Base-by-base conservation (phyloP, 768 basidiomycete genomes). In the Pholiota microspora region DNA sequence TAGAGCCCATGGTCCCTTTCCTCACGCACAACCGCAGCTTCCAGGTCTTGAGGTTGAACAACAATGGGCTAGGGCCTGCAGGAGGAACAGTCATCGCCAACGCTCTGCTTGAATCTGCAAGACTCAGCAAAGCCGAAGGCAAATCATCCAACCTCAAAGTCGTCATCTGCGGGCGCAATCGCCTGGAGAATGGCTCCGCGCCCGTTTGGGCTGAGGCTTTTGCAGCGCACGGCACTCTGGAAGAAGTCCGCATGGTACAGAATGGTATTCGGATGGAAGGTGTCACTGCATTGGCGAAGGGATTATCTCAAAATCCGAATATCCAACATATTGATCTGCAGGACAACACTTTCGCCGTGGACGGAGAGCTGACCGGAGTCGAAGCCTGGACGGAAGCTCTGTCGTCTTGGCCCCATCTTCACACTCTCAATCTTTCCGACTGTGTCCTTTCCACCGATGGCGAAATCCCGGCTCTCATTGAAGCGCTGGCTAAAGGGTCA, bases 181-280 rank as follows among this genome's bases (percentile, higher is more conserved):
- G 97, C n/a, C 77, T 98, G 32, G 94, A 98, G 75, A 85, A 94
- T 61, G 94, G 92, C 42, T 89, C 88, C 2, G 92, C 96, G 7
- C 57, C 73, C 0, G 79, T 80, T 5, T 98, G 92, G 89, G 93
- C 92, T 1, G 81, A 85, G 34, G 95, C 96, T 3, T 96, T 96
- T 65, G 84, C 84, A 1, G 89, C 83, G 32, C 94, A 97, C 65
- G 85, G 82, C 6, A 84, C 84, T 5, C 80, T 99, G 28, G 76
- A 76, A 49, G 92, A 97, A 60, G 88, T 98, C 27, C 82, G 90
- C 54, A 88, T 98, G 86, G 90, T 92, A n/a, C 95, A 98, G 77
- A 98, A 99, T 65, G 97, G 96, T 4, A 98, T 99, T 62, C 80
- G 94, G 59, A 92, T 92, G 86, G 87, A 88, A 54, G 97, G 97